A percentile compares a stretch with the other conserved stretches of the same genome.
Conservation (phyloP, 768 basidiomycete genomes). For the Tulasnella sp. region DNA sequence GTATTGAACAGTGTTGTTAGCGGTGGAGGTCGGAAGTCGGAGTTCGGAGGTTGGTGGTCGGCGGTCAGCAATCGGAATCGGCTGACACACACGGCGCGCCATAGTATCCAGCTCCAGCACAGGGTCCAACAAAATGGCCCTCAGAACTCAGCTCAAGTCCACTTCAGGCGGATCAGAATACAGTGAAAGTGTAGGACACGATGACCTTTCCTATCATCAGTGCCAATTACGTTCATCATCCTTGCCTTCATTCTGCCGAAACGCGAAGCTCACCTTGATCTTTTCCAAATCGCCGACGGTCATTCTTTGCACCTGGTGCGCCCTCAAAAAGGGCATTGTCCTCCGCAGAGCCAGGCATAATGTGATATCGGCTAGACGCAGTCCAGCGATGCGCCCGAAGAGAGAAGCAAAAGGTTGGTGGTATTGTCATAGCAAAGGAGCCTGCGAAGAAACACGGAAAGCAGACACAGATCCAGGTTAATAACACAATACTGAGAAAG, state of each 20-base stretch:
- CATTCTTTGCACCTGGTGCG: constrained; percentile 23
- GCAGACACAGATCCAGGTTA: not conserved
- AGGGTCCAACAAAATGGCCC: constrained; percentile 19
- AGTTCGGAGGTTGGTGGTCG: too few relatives aligned
- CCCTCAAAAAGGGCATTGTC: not conserved
- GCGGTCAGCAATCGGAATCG: too few relatives aligned
- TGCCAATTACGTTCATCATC: not conserved
- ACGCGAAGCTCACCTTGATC: not conserved
- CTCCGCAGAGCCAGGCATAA: constrained; percentile 4
- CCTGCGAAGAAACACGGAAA: not conserved
- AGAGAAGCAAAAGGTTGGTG: constrained; percentile 15
- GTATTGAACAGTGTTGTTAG: too few relatives aligned
- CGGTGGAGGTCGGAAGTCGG: too few relatives aligned
- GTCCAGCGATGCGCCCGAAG: not conserved
- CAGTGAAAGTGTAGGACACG: not conserved
- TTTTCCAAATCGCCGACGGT: constrained; percentile 18
- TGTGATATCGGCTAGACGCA: constrained; percentile 11
- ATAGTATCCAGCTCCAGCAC: constrained; percentile 27
- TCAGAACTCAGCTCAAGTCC: not conserved
- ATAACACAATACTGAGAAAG: not conserved
- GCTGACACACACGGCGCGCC: too few relatives aligned
- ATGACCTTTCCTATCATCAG: not conserved
- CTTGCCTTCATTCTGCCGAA: not conserved
- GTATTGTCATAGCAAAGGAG: constrained; percentile 23
- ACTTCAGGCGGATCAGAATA: constrained; percentile 23